Conservation (phyloP, 108 stramenopile genomes). For the Conticribra guillardii region DNA sequence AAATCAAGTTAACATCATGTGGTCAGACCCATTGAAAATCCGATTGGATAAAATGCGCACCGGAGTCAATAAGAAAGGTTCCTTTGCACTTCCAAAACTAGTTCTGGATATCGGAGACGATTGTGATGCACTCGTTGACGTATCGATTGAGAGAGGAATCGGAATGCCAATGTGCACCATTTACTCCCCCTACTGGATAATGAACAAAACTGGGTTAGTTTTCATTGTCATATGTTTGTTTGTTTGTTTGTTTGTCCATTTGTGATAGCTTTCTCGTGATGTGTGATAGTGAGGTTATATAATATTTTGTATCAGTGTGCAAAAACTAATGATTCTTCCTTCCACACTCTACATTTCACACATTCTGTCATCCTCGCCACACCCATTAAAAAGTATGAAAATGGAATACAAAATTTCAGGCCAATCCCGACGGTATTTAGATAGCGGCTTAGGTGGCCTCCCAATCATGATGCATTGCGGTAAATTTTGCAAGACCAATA, state of each 20-base stretch:
- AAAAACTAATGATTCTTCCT: no score
- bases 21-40: constrained; percentile 38
- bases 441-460: constrained; percentile 33
- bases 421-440: constrained; percentile 20
- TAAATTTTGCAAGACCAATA: constrained; percentile 20
- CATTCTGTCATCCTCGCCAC: no score
- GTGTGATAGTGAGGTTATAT: no score
- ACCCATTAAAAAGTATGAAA: no score
- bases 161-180: constrained; percentile 40
- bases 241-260: no score
- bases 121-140: constrained; percentile 20
- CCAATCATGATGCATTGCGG: constrained; percentile 33
- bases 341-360: no score
- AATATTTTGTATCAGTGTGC: no score
- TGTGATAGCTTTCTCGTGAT: no score
- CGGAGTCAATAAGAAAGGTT: constrained; percentile 38
- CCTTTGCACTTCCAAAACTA: constrained; percentile 18
- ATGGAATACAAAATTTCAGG: constrained; percentile 21
- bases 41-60: constrained; percentile 28
- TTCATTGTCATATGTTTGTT: no score
- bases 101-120: constrained; percentile 35
- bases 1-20: constrained; percentile 9
- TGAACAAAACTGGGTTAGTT: constrained; percentile 33
- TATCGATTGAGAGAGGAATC: constrained; percentile 31
- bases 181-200: constrained; percentile 44